phyloP scores from a whole-genome alignment of 2,329 filamentous ascomycete species.

The Zymoseptoria passerinii region DNA sequence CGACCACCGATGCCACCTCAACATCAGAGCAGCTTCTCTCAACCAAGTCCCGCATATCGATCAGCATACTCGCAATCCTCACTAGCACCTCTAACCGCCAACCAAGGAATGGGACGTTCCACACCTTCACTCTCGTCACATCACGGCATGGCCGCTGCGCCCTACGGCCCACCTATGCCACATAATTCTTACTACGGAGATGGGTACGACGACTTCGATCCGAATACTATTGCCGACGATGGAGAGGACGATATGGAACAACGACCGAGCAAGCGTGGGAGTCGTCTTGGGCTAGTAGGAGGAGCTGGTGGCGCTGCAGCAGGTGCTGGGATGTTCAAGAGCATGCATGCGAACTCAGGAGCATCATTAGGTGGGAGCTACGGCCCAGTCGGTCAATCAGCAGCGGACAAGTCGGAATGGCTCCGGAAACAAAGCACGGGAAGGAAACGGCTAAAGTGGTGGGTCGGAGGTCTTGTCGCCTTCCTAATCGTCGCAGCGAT shows the following conservation, averaged over 20 bases:
- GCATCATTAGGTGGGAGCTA: conserved; percentile 41
- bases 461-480: conserved; percentile 56
- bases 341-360: conserved; percentile 13
- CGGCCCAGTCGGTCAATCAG: conserved; percentile 42
- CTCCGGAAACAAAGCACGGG: conserved; percentile 50
- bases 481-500: conserved; percentile 63
- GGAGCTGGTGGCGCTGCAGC: conserved; percentile 34
- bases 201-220: conserved; percentile 48
- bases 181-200: conserved; percentile 19
- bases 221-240: conserved; percentile 74
- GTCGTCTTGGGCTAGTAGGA: conserved; percentile 19
- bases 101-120: conserved; percentile 5
- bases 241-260: conserved; percentile 73
- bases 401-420: conserved; percentile 59
- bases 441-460: conserved; percentile 61
- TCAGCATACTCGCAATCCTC: conserved; percentile 20
- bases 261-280: conserved; percentile 20
- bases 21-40: neutral
- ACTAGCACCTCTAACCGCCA: conserved; percentile 20
- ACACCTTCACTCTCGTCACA: conserved; percentile 12
- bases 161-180: conserved; percentile 12
- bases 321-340: conserved; percentile 33
- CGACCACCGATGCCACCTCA: conserved; percentile 9
- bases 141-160: conserved; percentile 4
- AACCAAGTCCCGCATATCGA: conserved; percentile 10